Base-by-base conservation (phyloP, 1,139 yeast species). In the Saccharomyces hybrid region DNA sequence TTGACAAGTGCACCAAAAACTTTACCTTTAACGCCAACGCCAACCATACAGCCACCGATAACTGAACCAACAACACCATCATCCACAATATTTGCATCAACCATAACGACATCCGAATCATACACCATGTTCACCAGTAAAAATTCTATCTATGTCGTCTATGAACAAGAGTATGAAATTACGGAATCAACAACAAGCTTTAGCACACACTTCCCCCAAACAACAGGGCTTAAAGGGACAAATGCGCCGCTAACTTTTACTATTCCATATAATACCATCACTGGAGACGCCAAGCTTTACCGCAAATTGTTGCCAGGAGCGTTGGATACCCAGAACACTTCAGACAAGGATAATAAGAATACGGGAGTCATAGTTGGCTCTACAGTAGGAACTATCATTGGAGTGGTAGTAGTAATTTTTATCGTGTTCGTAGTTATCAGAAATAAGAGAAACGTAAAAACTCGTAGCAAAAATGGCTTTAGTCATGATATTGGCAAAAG, bases 361-460 rank as follows among this genome's bases (percentile, higher is more conserved):
- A 54, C 50, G 4, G 56, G 56, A 1, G 52, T 52, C 3, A 53
- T 52, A 4, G 52, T 56, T 20, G 58, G 58, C 4, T 42, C 52
- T 13, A 32, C 54, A 4, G 38, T 52, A 4, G 57, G 57, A 3
- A 16, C 46, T 3, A 38, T 50, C 8, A 28, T 49, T 5, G 30
- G 50, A 31, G 23, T 50, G 9, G 25, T 30, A 1, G 27, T 55
- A 20, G 41, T 49, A 27, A 51, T 50, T 11, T 49, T 54, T 32
- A 11, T 54, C 32, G 38, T 32, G 13, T 23, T 25, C 20, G 9
- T 47, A 25, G 32, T 47, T 41, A 30, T 28, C 9, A 50, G 38
- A 27, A 48, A 26, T 31, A 32, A 47, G 20, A 32, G 42, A 41
- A 47, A 34, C 9, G 48, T 31, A 1, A 41, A 49, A 27, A 48